Conservation (phyloP, 2,329 filamentous ascomycete genomes). For the Pseudonectria buxi region DNA sequence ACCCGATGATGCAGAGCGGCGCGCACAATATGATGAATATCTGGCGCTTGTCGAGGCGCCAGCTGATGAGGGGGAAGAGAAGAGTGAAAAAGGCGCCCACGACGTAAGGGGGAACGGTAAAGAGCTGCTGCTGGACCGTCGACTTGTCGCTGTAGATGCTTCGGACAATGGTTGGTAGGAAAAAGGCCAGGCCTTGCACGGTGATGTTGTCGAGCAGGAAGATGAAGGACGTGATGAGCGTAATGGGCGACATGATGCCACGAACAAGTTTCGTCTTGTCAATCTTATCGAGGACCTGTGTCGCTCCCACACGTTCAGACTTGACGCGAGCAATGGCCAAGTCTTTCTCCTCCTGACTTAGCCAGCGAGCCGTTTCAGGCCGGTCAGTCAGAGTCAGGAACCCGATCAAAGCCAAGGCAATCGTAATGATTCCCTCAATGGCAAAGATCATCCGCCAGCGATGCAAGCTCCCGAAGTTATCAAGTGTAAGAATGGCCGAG, state of each 20-base stretch:
- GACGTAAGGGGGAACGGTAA: conserved; percentile 64
- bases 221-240: conserved; percentile 42
- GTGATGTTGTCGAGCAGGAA: conserved; percentile 64
- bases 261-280: conserved; percentile 52
- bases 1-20: conserved; percentile 61
- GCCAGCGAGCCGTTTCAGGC: conserved; percentile 59
- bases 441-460: conserved; percentile 66
- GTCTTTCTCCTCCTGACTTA: conserved; percentile 55
- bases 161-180: conserved; percentile 61
- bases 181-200: conserved; percentile 66
- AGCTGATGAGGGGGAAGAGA: conserved; percentile 53
- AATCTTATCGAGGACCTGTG: conserved; percentile 50
- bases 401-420: conserved; percentile 44
- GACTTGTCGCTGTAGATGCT: conserved; percentile 56
- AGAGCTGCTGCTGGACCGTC: conserved; percentile 59
- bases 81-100: conserved; percentile 63
- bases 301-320: conserved; percentile 49
- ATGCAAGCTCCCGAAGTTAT: conserved; percentile 46
- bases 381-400: conserved; percentile 61
- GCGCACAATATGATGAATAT: conserved; percentile 54
- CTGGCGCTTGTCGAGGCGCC: conserved; percentile 52
- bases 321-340: conserved; percentile 56
- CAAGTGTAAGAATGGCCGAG: conserved; percentile 54
- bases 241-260: conserved; percentile 58
- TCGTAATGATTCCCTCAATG: conserved; percentile 60